These are phyloP conservation scores for Echinosophora koreensis DNA, from an alignment of 306 rosid genomes.

Conservation along the genomic window DNA sequence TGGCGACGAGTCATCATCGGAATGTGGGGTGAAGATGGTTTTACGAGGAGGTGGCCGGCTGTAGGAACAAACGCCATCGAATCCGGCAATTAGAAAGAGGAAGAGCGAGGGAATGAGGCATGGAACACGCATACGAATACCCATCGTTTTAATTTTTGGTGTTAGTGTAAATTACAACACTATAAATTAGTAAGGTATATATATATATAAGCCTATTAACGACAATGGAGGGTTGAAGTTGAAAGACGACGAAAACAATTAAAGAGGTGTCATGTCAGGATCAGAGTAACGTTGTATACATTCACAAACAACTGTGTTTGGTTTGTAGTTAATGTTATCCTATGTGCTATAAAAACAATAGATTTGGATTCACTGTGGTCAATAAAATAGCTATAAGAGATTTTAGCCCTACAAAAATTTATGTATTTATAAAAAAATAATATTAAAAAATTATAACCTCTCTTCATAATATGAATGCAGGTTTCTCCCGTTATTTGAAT, in stretches of 20 bases:
- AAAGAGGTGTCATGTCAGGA: background rate
- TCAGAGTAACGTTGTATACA: background rate
- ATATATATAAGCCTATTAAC: background rate
- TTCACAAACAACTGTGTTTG: no score
- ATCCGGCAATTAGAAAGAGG: background rate
- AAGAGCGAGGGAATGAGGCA: background rate
- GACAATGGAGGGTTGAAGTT: background rate
- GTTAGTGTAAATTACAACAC: background rate
- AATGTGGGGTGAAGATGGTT: slow-evolving; percentile 19
- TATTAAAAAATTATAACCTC: no score
- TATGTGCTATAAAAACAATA: no score
- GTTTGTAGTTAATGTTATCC: no score
- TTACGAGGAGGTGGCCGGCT: slow-evolving; percentile 49
- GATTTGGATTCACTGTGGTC: no score
- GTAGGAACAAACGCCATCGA: slow-evolving; percentile 37
- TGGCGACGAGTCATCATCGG: slow-evolving; percentile 33
- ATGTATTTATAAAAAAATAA: no score
- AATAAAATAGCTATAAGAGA: no score
- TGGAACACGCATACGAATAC: background rate
- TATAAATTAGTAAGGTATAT: background rate
- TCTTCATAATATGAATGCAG: no score
- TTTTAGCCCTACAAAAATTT: no score
- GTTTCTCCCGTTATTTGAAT: no score
- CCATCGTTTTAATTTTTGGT: background rate
- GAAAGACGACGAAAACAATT: background rate